Base-by-base conservation (phyloP, 805 yeast genomes). In the Cyberlindnera sargentensis region DNA sequence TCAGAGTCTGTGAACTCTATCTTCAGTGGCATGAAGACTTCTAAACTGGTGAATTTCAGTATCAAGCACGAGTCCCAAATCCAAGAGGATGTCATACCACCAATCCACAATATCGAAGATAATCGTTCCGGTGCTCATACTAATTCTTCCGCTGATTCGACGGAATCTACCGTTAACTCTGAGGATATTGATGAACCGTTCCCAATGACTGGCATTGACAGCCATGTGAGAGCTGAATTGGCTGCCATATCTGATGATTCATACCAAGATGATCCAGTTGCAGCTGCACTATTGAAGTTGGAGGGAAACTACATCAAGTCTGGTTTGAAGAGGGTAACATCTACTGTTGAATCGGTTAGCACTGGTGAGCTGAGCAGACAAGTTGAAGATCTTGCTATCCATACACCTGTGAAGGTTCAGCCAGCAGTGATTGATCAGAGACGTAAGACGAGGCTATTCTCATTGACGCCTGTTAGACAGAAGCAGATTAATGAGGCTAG, bases 221-320 rank as follows among this genome's bases (percentile, higher is more conserved):
- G 70, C n/a, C 75, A 72, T 4, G 82, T 80, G 2, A 79, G 84
- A 37, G 84, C 83, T 35, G 87, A 82, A 55, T 71, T 89, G 39
- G 95, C 95, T 1, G 84, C 84, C 5, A 78, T 90, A 40, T 91
- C 96, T 0, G 96, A 91, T 60, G 89, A 83, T 38, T 71, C 80
- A 0, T 66, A 75, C 35, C 70, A 67, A 34, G 77, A 73, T 15
- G 85, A 87, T 61, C 96, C 95, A 0, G 68, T 89, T 10, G 73
- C 71, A 41, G 77, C 80, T 38, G 89, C 98, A 0, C 67, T 90
- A 51, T 70, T 70, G 63, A 90, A 84, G 62, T 67, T 91, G 29
- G 95, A 86, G 63, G 98, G 96, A 1, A 76, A 70, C 33, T 69
- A 60, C 43, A 57, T 50, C 45, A 43, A 43, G 26, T 33, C 40